Evolutionary conservation across 2,329 filamentous ascomycete genomes (phyloP).

Genomic region (Neocucurbitaria cava): DNA sequence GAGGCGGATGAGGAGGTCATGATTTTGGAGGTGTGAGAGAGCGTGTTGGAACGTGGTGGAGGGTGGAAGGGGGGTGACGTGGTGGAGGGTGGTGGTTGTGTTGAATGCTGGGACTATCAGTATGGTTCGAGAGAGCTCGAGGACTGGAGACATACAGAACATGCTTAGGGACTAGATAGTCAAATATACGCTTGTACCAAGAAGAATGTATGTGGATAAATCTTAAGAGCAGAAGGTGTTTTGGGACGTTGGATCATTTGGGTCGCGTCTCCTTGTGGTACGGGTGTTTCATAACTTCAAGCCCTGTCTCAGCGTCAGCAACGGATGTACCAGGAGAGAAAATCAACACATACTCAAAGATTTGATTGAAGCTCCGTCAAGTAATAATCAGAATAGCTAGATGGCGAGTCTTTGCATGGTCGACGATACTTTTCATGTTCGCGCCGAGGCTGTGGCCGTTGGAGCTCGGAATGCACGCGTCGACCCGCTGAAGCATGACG

Average conservation of each 20-base stretch:
- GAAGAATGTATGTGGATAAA: neutral
- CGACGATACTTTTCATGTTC: too few species aligned
- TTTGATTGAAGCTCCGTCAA: too few species aligned
- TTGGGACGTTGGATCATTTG: neutral
- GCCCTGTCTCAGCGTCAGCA: neutral
- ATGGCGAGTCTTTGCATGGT: too few species aligned
- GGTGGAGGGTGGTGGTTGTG: conserved; percentile 41
- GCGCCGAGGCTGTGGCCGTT: too few species aligned
- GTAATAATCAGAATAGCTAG: too few species aligned
- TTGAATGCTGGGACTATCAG: conserved; percentile 33
- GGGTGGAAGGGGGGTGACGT: conserved; percentile 42
- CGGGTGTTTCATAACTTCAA: conserved; percentile 11
- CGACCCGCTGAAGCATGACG: neutral
- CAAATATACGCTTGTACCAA: neutral
- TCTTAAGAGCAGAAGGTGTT: neutral
- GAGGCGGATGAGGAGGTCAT: conserved; percentile 46
- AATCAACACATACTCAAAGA: too few species aligned
- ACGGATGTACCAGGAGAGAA: neutral
- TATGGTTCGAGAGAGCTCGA: neutral
- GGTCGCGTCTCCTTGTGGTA: neutral
- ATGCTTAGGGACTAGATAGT: conserved; percentile 14
- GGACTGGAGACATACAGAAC: conserved; percentile 33
- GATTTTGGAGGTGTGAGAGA: conserved; percentile 40
- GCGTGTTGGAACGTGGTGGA: conserved; percentile 28
- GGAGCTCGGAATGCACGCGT: neutral